Evolutionary conservation across 2,329 filamentous ascomycete genomes (phyloP).

Genomic region (Akanthomyces lecanii): DNA sequence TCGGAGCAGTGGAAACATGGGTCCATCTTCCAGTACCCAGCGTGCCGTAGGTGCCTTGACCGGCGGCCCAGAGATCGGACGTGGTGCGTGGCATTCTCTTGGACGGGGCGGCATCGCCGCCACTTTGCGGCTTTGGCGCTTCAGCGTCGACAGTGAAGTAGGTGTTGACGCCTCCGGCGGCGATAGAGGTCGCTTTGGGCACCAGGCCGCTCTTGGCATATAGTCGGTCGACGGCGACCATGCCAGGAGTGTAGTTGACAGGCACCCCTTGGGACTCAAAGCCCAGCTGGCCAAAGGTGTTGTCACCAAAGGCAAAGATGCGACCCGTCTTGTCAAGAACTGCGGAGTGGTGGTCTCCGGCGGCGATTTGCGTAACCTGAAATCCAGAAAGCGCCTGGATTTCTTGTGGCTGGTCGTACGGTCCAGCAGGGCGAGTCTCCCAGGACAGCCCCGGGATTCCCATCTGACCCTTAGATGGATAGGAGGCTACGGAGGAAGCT

Average conservation of each 20-base stretch:
- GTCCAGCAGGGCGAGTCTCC: conserved; percentile 68
- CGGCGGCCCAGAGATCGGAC: conserved; percentile 77
- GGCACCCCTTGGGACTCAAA: conserved; percentile 62
- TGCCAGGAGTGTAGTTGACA: conserved; percentile 64
- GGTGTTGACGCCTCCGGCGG: conserved; percentile 80
- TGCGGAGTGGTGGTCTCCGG: conserved; percentile 83
- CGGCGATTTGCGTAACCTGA: conserved; percentile 68
- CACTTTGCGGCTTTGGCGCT: conserved; percentile 32
- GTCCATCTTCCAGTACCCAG: conserved; percentile 87
- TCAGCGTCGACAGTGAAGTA: conserved; percentile 83
- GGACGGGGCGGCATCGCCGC: conserved; percentile 26
- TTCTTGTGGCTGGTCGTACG: conserved; percentile 80
- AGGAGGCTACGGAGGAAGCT: conserved; percentile 74
- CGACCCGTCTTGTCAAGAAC: conserved; percentile 71
- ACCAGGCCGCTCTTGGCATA: conserved; percentile 63
- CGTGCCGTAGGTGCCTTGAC: conserved; percentile 76
- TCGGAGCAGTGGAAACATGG: conserved; percentile 72
- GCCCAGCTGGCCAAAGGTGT: conserved; percentile 87
- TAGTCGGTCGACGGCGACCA: conserved; percentile 65
- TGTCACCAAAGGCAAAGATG: conserved; percentile 87
- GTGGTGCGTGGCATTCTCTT: conserved; percentile 30
- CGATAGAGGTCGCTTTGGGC: conserved; percentile 69
- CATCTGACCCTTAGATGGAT: conserved; percentile 79
- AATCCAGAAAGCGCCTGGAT: conserved; percentile 67
- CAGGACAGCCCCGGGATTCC: conserved; percentile 81